Conservation (phyloP, 768 basidiomycete species). For the Collybia sp. region DNA sequence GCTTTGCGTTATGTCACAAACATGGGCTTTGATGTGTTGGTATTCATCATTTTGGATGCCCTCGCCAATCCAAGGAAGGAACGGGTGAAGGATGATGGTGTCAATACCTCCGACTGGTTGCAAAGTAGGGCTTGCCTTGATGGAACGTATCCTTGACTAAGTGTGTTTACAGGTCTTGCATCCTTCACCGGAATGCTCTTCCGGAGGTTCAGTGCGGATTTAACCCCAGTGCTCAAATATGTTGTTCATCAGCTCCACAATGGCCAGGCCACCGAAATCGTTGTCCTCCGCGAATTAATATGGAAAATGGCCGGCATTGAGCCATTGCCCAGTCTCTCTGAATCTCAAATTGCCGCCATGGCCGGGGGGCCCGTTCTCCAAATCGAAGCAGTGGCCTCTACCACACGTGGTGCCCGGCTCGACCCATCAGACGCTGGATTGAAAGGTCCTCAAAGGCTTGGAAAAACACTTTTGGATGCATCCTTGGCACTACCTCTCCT, state of each 20-base stretch:
- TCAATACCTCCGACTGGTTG: conserved; percentile 87
- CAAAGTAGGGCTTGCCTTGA: conserved; percentile 62
- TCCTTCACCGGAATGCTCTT: conserved; percentile 93
- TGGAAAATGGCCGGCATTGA: conserved; percentile 96
- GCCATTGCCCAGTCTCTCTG: conserved; percentile 84
- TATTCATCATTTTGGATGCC: conserved; percentile 83
- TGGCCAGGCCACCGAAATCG: conserved; percentile 80
- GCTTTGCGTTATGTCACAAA: conserved; percentile 84
- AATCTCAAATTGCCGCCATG: conserved; percentile 85
- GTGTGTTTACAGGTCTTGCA: conserved; percentile 61
- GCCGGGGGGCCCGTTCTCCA: conserved; percentile 86
- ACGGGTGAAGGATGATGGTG: conserved; percentile 88
- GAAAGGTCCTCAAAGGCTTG: conserved; percentile 65
- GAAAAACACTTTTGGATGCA: conserved; percentile 61
- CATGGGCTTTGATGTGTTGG: conserved; percentile 92
- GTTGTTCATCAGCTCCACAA: conserved; percentile 87
- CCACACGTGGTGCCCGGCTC: conserved; percentile 67
- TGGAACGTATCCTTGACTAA: conserved; percentile 9
- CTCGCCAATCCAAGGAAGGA: conserved; percentile 79
- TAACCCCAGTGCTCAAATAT: conserved; percentile 82
- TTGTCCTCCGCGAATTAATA: conserved; percentile 89
- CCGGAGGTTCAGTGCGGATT: conserved; percentile 77
- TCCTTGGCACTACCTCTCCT: conserved; percentile 83
- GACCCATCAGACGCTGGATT: conserved; percentile 60
- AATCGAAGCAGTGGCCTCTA: conserved; percentile 83